These are phyloP conservation scores for Lavandula angustifolia DNA, from an alignment of 257 asterid genomes.

Conservation along the genomic window DNA sequence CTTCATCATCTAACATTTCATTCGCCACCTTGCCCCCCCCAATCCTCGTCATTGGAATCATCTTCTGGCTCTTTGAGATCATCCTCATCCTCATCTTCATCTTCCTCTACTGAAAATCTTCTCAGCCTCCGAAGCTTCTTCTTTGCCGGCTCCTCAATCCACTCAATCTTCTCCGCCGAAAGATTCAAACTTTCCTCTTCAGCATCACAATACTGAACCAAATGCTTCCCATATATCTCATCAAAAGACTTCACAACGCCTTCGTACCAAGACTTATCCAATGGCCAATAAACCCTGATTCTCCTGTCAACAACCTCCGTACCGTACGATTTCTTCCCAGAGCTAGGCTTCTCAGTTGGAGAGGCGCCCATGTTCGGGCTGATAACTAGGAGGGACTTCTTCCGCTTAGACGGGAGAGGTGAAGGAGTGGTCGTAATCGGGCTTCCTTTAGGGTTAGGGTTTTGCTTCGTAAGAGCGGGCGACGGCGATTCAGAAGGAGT, in stretches of 20 bases:
- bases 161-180: conserved; percentile 63
- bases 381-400: conserved; percentile 55
- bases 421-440: conserved; percentile 51
- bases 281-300: conserved; percentile 76
- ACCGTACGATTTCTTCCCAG: conserved; percentile 42
- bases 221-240: conserved; percentile 67
- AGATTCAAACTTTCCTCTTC: conserved; percentile 76
- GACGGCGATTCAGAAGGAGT: conserved; percentile 47
- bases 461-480: conserved; percentile 35
- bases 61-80: conserved; percentile 41
- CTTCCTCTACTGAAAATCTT: conserved; percentile 48
- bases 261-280: conserved; percentile 80
- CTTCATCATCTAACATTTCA: conserved; percentile 54
- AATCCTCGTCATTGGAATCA: conserved; percentile 79
- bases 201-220: conserved; percentile 78
- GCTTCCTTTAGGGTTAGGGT: conserved; percentile 47
- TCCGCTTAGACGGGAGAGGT: conserved; percentile 43
- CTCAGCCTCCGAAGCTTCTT: conserved; percentile 69
- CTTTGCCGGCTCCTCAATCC: conserved; percentile 47
- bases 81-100: conserved; percentile 41
- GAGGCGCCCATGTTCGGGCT: conserved; percentile 39
- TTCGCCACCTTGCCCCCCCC: conserved; percentile 55
- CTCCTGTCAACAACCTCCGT: conserved; percentile 62
- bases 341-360: conserved; percentile 35
- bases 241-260: conserved; percentile 76